Percentiles rank a stretch among this genome's conserved stretches.
Conservation (phyloP, 2,329 filamentous ascomycete genomes). For the Onygenales sp. region DNA sequence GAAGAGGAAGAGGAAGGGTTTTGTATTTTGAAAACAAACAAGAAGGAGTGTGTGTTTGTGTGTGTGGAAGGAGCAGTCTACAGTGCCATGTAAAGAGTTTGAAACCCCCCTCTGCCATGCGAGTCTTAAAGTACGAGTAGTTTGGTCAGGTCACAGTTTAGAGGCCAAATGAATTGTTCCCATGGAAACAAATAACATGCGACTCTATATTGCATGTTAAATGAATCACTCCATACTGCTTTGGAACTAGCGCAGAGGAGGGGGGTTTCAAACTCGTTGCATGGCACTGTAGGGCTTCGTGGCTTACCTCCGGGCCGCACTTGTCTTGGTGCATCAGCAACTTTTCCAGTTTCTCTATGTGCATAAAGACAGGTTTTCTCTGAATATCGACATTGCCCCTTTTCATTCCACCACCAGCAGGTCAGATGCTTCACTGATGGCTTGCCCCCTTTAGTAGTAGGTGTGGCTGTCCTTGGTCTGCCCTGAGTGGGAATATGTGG, state of each 20-base stretch:
- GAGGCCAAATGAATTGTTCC: no score
- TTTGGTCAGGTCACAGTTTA: no score
- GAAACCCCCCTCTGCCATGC: no score
- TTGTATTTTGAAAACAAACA: no score
- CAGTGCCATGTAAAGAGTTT: no score
- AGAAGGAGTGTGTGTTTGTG: no score
- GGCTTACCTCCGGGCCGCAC: conserved; percentile 11
- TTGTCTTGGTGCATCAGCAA: conserved; percentile 11
- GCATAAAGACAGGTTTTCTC: conserved; percentile 19
- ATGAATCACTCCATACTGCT: no score
- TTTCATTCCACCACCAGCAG: conserved; percentile 20
- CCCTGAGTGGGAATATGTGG: no score
- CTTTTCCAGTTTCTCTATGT: conserved; percentile 15
- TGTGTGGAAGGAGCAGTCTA: no score
- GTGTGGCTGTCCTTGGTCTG: background rate
- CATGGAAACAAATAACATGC: no score
- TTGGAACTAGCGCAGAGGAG: background rate
- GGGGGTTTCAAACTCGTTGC: background rate
- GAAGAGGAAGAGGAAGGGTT: background rate
- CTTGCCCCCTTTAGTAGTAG: background rate
- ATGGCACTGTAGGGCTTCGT: background rate
- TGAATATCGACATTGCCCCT: conserved; percentile 13
- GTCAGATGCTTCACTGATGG: conserved; percentile 20
- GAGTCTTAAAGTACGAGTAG: no score
- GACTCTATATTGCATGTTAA: no score